Conservation (phyloP, 1,139 yeast species). For the Suhomyces bribrorum region DNA sequence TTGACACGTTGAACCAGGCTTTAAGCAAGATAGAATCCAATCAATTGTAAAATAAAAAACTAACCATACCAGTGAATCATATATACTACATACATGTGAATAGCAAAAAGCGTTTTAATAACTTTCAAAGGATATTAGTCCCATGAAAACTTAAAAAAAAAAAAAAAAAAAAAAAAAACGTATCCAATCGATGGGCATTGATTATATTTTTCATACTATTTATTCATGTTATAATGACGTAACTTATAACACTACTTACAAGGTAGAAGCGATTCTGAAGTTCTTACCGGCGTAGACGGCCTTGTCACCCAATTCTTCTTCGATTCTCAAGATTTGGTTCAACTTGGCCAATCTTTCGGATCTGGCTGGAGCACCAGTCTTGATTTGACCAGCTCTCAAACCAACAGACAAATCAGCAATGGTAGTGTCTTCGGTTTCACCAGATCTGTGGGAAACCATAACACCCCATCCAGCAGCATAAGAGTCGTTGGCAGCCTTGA, state of each 20-base stretch:
- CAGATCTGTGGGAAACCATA: slow-evolving; percentile 97
- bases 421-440: slow-evolving; percentile 98
- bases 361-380: slow-evolving; percentile 99
- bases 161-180: too few relatives aligned
- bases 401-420: slow-evolving; percentile 97
- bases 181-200: not conserved
- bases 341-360: slow-evolving; percentile 98
- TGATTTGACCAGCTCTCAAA: slow-evolving; percentile 95
- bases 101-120: too few relatives aligned
- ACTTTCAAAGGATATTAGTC: too few relatives aligned
- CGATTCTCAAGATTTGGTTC: slow-evolving; percentile 95
- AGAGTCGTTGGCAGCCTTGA: slow-evolving; percentile 89
- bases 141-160: too few relatives aligned
- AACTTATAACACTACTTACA: slow-evolving; percentile 12
- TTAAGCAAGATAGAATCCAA: slow-evolving; percentile 3
- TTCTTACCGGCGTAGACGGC: slow-evolving; percentile 90
- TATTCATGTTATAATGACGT: slow-evolving; percentile 3
- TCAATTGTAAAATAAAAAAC: slow-evolving; percentile 3
- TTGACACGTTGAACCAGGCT: slow-evolving; percentile 5
- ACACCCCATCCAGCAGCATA: slow-evolving; percentile 96
- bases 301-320: slow-evolving; percentile 95
- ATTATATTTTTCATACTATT: not conserved
- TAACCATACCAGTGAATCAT: not conserved
- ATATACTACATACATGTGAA: not conserved
- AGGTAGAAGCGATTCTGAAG: slow-evolving; percentile 56